Percentiles rank a stretch among this genome's conserved stretches.
phyloP scores from a whole-genome alignment of 78 protist species.

The Chrysochromulina parva region DNA sequence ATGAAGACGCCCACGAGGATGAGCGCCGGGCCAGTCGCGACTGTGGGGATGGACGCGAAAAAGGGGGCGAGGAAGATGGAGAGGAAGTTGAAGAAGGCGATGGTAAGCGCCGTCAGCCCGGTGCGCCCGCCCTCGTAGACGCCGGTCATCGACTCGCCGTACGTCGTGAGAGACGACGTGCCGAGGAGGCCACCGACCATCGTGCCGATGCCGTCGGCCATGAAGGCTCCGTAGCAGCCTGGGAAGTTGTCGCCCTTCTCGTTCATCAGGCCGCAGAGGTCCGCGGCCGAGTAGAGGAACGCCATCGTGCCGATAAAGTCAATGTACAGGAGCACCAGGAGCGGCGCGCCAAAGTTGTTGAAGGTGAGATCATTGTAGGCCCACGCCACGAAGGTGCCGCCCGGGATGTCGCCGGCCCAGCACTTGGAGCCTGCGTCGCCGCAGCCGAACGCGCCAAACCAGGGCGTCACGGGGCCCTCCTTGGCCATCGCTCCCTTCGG shows the following conservation, averaged over 20 bases:
- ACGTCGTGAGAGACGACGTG: constrained; percentile 11
- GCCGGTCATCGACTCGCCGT: constrained; percentile 12
- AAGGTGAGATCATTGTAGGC: too few species aligned
- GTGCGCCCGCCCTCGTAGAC: constrained; percentile 33
- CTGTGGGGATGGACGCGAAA: background rate
- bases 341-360: too few species aligned
- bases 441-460: too few species aligned
- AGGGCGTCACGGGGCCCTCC: too few species aligned
- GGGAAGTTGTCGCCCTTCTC: background rate
- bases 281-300: background rate
- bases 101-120: constrained; percentile 21
- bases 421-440: too few species aligned
- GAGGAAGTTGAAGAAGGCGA: background rate
- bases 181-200: constrained; percentile 1
- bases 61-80: constrained; percentile 14
- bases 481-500: too few species aligned
- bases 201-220: background rate
- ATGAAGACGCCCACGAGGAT: constrained; percentile 31
- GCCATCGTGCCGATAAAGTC: constrained; percentile 5
- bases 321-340: background rate
- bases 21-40: constrained; percentile 27
- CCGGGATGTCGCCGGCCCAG: too few species aligned
- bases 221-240: background rate
- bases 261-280: background rate
- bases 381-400: too few species aligned